These are phyloP conservation scores for Stagonosporopsis tanaceti DNA, from an alignment of 2,329 filamentous ascomycete species.

Conservation along the genomic window DNA sequence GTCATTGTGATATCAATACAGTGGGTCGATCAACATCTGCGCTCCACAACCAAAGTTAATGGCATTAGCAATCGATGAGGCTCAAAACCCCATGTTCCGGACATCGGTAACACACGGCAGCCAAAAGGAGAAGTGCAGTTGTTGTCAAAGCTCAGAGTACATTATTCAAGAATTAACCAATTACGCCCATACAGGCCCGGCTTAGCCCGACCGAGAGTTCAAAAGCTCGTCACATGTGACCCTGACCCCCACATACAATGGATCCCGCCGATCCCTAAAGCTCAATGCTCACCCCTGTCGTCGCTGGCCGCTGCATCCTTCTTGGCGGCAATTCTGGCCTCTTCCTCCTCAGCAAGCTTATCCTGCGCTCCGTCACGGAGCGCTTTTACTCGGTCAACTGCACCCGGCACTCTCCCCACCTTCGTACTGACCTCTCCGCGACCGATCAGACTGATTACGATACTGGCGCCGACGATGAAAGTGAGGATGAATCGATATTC, in stretches of 20 bases:
- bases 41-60: constrained; percentile 24
- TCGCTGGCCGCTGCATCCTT: constrained; percentile 35
- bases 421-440: constrained; percentile 76
- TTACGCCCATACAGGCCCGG: constrained; percentile 2
- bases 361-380: constrained; percentile 52
- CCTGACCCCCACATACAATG: constrained; percentile 13
- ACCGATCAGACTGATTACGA: constrained; percentile 81
- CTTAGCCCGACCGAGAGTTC: constrained; percentile 1
- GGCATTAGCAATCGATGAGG: constrained; percentile 22
- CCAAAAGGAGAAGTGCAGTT: constrained; percentile 2
- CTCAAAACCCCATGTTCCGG: constrained; percentile 19
- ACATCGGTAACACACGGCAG: constrained; percentile 13
- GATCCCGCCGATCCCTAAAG: constrained; percentile 14
- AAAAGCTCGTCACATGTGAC: constrained; percentile 9
- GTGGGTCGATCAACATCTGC: constrained; percentile 29
- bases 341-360: constrained; percentile 43
- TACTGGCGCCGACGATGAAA: constrained; percentile 83
- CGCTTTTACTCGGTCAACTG: constrained; percentile 57
- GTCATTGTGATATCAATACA: constrained; percentile 36
- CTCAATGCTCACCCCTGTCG: constrained; percentile 23
- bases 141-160: constrained; percentile 12
- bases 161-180: constrained; percentile 4
- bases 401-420: constrained; percentile 55
- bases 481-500: constrained; percentile 93
- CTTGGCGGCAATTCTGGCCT: constrained; percentile 32